Evolutionary conservation across 2,329 filamentous ascomycete genomes (phyloP).

Genomic region (Ceratocystis alfenasii): DNA sequence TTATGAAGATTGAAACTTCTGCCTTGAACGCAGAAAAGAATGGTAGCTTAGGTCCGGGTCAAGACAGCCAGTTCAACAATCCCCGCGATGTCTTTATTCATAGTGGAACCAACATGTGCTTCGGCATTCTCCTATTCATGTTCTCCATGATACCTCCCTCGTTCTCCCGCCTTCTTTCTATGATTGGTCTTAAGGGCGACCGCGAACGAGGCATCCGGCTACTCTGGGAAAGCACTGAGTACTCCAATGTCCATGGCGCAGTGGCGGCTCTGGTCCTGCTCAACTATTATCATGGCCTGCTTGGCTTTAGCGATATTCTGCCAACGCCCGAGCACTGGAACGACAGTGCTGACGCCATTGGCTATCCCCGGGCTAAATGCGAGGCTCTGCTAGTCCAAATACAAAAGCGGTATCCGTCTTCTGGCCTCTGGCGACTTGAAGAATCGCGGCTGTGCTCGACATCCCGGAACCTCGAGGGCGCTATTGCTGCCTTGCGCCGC

Average conservation of each 20-base stretch:
- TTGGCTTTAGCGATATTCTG: constrained; percentile 80
- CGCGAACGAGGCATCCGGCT: constrained; percentile 68
- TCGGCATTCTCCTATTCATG: constrained; percentile 71
- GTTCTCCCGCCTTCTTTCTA: constrained; percentile 72
- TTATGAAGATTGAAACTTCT: constrained; percentile 62
- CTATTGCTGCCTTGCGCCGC: constrained; percentile 48
- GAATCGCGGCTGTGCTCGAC: constrained; percentile 66
- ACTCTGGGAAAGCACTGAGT: constrained; percentile 82
- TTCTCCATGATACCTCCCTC: constrained; percentile 89
- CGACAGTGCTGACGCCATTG: constrained; percentile 47
- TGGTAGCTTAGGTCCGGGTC: background rate
- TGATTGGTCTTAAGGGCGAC: constrained; percentile 86
- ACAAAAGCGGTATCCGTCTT: constrained; percentile 66
- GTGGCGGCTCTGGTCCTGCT: constrained; percentile 72
- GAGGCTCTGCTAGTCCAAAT: constrained; percentile 57
- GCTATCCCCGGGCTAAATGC: constrained; percentile 61
- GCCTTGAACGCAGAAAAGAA: constrained; percentile 25
- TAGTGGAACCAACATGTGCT: constrained; percentile 79
- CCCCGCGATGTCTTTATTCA: constrained; percentile 80
- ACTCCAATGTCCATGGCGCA: constrained; percentile 83
- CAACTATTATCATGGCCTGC: constrained; percentile 76
- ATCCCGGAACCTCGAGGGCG: constrained; percentile 52
- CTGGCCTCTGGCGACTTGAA: constrained; percentile 76
- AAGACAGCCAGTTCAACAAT: constrained; percentile 32
- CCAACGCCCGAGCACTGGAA: constrained; percentile 46